A percentile compares a stretch with the other conserved stretches of the same genome.
Conservation (phyloP, 768 basidiomycete species). For the Termitomyces sp. region DNA sequence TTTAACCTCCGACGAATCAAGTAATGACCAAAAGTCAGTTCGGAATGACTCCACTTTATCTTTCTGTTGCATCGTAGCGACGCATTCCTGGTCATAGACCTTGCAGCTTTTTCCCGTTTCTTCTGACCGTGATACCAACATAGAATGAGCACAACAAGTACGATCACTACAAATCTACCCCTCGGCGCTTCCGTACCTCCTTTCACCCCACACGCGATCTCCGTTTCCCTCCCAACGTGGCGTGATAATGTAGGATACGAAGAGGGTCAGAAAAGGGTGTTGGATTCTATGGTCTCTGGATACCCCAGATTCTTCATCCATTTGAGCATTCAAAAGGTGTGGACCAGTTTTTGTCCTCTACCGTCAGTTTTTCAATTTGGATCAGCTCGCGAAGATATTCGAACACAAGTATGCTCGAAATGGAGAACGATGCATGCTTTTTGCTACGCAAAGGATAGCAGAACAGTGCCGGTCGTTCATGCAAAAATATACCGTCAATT, state of each 20-base stretch:
- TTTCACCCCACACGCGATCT: constrained; percentile 82
- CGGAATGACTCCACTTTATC: background rate
- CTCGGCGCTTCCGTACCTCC: constrained; percentile 57
- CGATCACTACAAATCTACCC: constrained; percentile 20
- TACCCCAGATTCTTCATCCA: constrained; percentile 97
- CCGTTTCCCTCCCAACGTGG: constrained; percentile 94
- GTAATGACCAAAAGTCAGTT: background rate
- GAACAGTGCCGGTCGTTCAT: constrained; percentile 75
- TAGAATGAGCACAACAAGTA: constrained; percentile 12
- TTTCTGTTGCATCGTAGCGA: background rate
- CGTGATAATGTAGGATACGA: constrained; percentile 89
- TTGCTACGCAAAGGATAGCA: constrained; percentile 68
- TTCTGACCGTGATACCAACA: background rate
- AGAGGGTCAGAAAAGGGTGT: constrained; percentile 76
- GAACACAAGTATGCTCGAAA: constrained; percentile 70
- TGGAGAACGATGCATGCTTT: constrained; percentile 75
- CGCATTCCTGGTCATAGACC: background rate
- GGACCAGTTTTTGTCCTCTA: background rate
- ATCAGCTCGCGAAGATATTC: constrained; percentile 74
- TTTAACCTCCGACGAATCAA: constrained; percentile 1
- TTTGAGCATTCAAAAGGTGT: constrained; percentile 76
- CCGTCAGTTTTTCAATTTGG: background rate
- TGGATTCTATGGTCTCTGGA: constrained; percentile 78
- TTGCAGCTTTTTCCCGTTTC: too few relatives aligned
- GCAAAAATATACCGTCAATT: constrained; percentile 42